Evolutionary conservation across 768 basidiomycete species (phyloP).

Genomic region (Sporobolomyces pararoseus): DNA sequence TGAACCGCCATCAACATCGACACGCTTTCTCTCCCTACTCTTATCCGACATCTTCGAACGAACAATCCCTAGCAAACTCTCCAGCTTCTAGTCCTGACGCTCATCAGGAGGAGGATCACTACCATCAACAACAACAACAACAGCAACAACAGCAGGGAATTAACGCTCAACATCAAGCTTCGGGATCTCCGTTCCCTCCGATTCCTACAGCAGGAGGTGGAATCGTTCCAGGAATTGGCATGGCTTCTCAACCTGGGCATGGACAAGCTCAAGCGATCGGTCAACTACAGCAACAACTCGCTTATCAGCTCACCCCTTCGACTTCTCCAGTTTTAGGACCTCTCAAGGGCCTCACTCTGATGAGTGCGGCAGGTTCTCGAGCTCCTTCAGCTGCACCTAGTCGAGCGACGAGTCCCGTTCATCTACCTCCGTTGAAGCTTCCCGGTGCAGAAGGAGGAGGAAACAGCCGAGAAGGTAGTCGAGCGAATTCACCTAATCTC

Average conservation of each 20-base stretch:
- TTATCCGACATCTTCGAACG: constrained; percentile 22
- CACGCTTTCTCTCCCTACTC: constrained; percentile 40
- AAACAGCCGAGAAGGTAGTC: background rate
- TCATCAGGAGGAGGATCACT: background rate
- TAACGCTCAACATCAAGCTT: background rate
- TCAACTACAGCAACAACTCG: constrained; percentile 35
- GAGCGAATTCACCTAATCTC: constrained; percentile 7
- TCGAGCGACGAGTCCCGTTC: constrained; percentile 31
- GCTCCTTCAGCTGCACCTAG: constrained; percentile 15
- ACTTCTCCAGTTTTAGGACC: constrained; percentile 39
- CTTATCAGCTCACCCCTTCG: constrained; percentile 29
- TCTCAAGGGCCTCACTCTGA: constrained; percentile 35
- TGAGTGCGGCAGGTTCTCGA: constrained; percentile 25
- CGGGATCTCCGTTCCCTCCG: constrained; percentile 23
- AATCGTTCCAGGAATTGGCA: constrained; percentile 33
- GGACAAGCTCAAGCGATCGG: constrained; percentile 37
- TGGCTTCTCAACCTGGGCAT: constrained; percentile 34
- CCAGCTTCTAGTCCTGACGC: constrained; percentile 14
- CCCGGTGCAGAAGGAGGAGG: constrained; percentile 11
- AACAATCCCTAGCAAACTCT: constrained; percentile 26
- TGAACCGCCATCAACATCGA: constrained; percentile 33
- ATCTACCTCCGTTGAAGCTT: constrained; percentile 34
- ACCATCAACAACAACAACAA: background rate
- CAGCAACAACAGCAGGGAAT: too few species aligned
- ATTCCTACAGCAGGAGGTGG: constrained; percentile 13